Evolutionary conservation across 768 basidiomycete genomes (phyloP), one percentile per base, ranked within the genome.

Genomic region (Boletellus sp.): DNA sequence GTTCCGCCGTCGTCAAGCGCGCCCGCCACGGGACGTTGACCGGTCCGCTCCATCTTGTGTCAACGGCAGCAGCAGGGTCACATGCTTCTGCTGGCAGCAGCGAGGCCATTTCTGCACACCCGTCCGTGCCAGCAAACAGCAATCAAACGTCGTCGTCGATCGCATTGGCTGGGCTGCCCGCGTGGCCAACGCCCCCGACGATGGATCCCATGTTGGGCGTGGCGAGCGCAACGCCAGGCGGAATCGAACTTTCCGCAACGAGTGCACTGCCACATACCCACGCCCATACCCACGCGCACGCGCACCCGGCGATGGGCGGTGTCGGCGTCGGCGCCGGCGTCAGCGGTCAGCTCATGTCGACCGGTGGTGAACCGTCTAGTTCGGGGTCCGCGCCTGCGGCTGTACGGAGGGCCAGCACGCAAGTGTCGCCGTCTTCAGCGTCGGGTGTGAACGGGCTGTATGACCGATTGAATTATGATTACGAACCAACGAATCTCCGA

Each of bases 131-230:
- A 0, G 55, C 50, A 31, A 54, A 32, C 19, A 53, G 26, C 43
- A 60, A 52, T 24, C 22, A 48, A 1, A 38, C 48, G 3, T 38
- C 61, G 11, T 52, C 56, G 5, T 61, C 67, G 1, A 55, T 65
- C 11, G 51, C 63, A 0, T 48, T 66, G 22, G 62, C 62, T 3
- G 68, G 66, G 3, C 24, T 68, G 19, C 68, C 68, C 17, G 64
- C 68, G 3, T 70, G 68, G 66, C 66, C 66, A 12, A 62, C 64
- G 3, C 16, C 65, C 16, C 63, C 68, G 4, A n/a, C 61, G 0
- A 32, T 66, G 23, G 61, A 68, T 45, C 66, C 68, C 0, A 68
- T 69, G 67, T 40, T 68, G 40, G 64, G 54, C 16, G 58, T 65
- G 11, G 68, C 68, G 9, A 68, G 66, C 34, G 66, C 58, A 13